Evolutionary conservation across 2,329 filamentous ascomycete species (phyloP), one percentile per base, ranked within the genome.

Genomic region (Coniella lustricola): DNA sequence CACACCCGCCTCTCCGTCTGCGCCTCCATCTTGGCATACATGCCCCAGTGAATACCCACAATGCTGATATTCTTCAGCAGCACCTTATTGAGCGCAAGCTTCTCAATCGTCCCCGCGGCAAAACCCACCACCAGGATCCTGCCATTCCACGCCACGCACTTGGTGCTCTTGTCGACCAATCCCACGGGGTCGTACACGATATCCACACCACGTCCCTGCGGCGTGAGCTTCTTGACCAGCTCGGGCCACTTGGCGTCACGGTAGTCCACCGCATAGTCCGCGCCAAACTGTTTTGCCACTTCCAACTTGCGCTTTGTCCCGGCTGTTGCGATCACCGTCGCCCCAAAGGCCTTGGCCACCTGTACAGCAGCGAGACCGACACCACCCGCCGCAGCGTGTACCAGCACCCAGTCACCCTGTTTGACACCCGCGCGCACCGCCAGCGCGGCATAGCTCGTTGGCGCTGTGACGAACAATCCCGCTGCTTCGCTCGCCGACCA

Each of bases 141-240:
- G 1, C 87, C 91, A 65, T 95, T 95, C 90, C 90, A 97, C 3
- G 89, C 86, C 3, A 85, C 87, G 69, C 91, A 96, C 68, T 95
- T 95, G 57, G 90, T 87, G 57, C 84, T 89, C 62, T 82, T 77
- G 56, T 94, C 89, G 43, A 96, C 87, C 63, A 96, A 70, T 1
- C 91, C 91, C 1, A 97, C 91, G 12, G 91, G 90, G 65, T 97
- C 91, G 69, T 89, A 97, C 18, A 97, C 90, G 44, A 97, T 88
- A 66, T 97, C 90, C 16, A 95, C 90, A 10, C 90, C 81, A 38
- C 71, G 66, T 1, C 78, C 78, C 54, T 81, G 79, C 0, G 87
- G 87, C 4, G 85, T 91, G 50, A 97, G 67, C 57, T 79, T 81
- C 70, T 87, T 87, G 41, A 96, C 89, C 52, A 81, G 66, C 2